These are phyloP conservation scores for Protostelium mycophagum DNA, from an alignment of 78 protist species.

Conservation along the genomic window DNA sequence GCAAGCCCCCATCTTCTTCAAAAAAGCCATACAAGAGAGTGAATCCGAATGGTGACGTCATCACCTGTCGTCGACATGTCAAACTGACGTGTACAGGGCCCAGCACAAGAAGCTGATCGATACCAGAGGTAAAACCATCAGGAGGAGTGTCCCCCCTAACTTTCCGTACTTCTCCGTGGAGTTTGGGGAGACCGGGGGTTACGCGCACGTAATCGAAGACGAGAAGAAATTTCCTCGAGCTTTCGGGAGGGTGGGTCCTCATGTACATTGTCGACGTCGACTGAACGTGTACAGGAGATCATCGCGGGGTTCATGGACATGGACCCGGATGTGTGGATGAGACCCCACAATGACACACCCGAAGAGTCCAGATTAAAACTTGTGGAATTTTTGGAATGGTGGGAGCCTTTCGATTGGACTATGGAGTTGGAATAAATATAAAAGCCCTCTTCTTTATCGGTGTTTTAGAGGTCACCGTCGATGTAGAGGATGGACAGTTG, in stretches of 20 bases:
- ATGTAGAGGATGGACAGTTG: too few relatives aligned
- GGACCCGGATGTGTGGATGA: conserved; percentile 2
- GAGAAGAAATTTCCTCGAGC: conserved; percentile 17
- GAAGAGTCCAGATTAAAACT: neutral
- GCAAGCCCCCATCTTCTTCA: conserved; percentile 39
- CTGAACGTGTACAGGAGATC: neutral
- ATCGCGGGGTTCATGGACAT: neutral
- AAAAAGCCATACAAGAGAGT: neutral
- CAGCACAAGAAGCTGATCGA: conserved; percentile 31
- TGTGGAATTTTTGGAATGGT: neutral
- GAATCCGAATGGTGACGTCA: neutral
- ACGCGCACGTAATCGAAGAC: conserved; percentile 48
- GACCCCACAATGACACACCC: neutral
- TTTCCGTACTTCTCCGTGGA: conserved; percentile 59
- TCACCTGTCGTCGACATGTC: conserved; percentile 8
- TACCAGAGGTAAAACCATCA: neutral
- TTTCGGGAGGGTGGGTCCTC: conserved; percentile 43
- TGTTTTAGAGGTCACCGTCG: too few relatives aligned
- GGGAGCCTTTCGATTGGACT: neutral
- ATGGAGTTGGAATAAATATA: neutral
- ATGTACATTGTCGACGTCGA: neutral
- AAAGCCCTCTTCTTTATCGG: too few relatives aligned
- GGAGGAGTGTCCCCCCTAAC: conserved; percentile 23
- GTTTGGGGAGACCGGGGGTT: conserved; percentile 42
- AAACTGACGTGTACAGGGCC: conserved; percentile 19